Base-by-base conservation (phyloP, 2,329 filamentous ascomycete genomes). In the Fusarium kyushuense region DNA sequence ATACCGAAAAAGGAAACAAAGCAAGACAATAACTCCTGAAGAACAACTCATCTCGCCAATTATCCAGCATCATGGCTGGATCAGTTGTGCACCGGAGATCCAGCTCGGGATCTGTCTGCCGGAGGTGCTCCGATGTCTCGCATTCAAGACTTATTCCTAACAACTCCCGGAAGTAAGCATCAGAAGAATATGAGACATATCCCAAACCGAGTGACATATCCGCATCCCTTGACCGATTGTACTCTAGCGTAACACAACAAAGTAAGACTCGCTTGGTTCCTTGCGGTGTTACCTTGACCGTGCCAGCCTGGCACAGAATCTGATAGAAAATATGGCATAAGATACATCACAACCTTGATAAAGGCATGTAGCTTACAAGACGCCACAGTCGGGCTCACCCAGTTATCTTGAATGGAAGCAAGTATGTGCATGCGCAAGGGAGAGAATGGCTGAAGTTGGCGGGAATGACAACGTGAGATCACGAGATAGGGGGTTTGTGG, bases 391-490 rank as follows among this genome's bases (percentile, higher is more conserved):
- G 58, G 35, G 35, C 40, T 43, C 51, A 46, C 23, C 54, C 19
- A 33, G 54, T 25, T 58, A 58, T 70, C 67, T 70, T 38, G 54
- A 59, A 57, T 42, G 38, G 45, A 54, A 58, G 46, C 53, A 69
- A 51, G 61, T 30, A 63, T 66, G 60, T 33, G 42, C 42, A 53
- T 58, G 49, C 43, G 56, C 53, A 66, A 69, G 52, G 56, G 52
- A 48, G 47, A 30, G 27, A 21, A 58, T 63, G 43, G 35, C 51
- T 53, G 40, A 45, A 56, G 42, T 35, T 43, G 29, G 29, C 32
- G 53, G 62, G 57, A 58, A 61, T 58, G 64, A 73, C 60, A 72
- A 66, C 64, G 58, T 71, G 67, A 58, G 49, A 68, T 72, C 65
- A 74, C 69, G 58, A 55, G 42, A 68, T 42, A 58, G 29, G 53